These are phyloP conservation scores for Yamadazyma dushanensis DNA, from an alignment of 1,139 yeast genomes.

Conservation along the genomic window DNA sequence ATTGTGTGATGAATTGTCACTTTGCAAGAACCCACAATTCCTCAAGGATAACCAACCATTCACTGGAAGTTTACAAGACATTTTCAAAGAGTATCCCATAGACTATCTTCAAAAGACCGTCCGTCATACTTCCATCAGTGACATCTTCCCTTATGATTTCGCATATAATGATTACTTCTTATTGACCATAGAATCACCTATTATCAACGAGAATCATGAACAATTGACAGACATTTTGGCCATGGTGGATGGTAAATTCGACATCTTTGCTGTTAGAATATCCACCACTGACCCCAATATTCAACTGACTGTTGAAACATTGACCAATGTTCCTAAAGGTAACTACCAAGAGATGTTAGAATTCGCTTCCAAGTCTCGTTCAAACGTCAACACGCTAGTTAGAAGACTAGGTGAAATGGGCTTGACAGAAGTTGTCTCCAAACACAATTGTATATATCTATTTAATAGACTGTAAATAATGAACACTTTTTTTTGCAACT, in stretches of 20 bases:
- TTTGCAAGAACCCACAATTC: constrained; percentile 8
- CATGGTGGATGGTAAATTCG: constrained; percentile 19
- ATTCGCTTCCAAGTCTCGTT: constrained; percentile 7
- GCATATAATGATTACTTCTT: constrained; percentile 26
- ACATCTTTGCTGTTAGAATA: constrained; percentile 30
- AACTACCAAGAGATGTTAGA: constrained; percentile 9
- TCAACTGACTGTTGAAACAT: constrained; percentile 3
- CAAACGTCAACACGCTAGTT: constrained; percentile 20
- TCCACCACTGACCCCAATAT: constrained; percentile 11
- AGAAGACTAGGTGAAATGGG: constrained; percentile 31
- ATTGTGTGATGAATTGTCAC: constrained; percentile 11
- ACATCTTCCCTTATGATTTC: constrained; percentile 33
- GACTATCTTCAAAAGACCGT: constrained; percentile 5
- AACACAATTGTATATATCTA: constrained; percentile 23
- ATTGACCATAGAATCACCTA: constrained; percentile 21
- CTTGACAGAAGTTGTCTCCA: constrained; percentile 26
- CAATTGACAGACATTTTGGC: constrained; percentile 24
- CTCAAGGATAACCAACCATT: constrained; percentile 5
- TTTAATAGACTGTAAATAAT: constrained; percentile 4
- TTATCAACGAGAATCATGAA: constrained; percentile 21
- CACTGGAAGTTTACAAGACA: constrained; percentile 2
- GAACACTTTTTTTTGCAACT: neutral
- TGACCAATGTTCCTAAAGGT: neutral
- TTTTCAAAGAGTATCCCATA: constrained; percentile 9
- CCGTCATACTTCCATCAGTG: constrained; percentile 9